phyloP scores from a whole-genome alignment of 768 basidiomycete species.

The Brasilioporus rufonigricans region DNA sequence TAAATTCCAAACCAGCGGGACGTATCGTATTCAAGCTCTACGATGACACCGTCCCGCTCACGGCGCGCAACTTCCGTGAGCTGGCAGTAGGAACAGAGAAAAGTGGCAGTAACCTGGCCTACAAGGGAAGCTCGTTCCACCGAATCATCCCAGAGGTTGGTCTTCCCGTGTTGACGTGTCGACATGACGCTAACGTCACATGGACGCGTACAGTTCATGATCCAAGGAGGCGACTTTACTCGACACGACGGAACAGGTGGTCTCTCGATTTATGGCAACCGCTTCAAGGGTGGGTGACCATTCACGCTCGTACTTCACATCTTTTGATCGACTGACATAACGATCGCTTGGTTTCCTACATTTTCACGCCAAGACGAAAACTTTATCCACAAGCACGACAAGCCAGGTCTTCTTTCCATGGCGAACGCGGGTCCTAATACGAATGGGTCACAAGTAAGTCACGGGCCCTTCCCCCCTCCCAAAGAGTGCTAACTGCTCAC shows the following conservation, averaged over 20 bases:
- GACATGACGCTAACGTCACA: neutral
- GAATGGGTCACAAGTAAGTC: constrained; percentile 70
- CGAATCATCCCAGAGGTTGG: constrained; percentile 65
- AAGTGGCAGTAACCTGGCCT: constrained; percentile 62
- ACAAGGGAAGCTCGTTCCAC: constrained; percentile 68
- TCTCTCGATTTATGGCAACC: constrained; percentile 82
- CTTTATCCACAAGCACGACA: constrained; percentile 61
- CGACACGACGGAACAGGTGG: constrained; percentile 73
- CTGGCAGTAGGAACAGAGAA: constrained; percentile 52
- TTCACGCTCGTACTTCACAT: too few species aligned
- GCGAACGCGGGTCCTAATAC: constrained; percentile 85
- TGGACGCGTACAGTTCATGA: constrained; percentile 59
- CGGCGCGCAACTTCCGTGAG: constrained; percentile 78
- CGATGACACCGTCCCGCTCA: constrained; percentile 81
- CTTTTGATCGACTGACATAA: neutral
- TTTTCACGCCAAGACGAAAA: constrained; percentile 55
- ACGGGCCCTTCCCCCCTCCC: neutral
- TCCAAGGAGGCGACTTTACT: constrained; percentile 88
- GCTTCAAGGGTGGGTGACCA: constrained; percentile 59
- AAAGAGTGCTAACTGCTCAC: neutral
- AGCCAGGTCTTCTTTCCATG: constrained; percentile 73
- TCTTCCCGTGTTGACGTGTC: neutral
- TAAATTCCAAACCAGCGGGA: constrained; percentile 58
- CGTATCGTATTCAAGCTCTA: constrained; percentile 82
- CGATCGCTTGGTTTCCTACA: too few species aligned